A percentile compares a stretch with the other conserved stretches of the same genome.
phyloP scores from a whole-genome alignment of 345 rosid genomes.

The Moringa oleifera region DNA sequence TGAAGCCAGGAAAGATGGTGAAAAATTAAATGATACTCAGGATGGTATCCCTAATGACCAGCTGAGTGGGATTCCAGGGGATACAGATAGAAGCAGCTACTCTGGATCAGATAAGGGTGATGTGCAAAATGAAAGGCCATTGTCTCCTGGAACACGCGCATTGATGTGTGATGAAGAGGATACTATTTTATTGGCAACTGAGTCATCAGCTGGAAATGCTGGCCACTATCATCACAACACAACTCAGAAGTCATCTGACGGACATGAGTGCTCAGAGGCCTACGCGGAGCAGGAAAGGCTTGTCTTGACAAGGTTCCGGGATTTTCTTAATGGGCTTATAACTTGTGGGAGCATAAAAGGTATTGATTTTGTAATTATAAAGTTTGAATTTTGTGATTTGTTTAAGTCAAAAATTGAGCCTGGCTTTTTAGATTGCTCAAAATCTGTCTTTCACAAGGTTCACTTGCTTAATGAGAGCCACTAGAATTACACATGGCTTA shows the following conservation, averaged over 20 bases:
- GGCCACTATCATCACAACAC: constrained; percentile 13
- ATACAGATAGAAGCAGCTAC: constrained; percentile 20
- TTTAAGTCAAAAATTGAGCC: not conserved
- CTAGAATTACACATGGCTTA: too few species aligned
- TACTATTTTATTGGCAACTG: constrained; percentile 18
- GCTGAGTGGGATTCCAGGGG: constrained; percentile 17
- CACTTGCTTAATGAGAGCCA: too few species aligned
- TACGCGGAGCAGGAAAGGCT: constrained; percentile 54
- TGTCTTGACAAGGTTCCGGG: constrained; percentile 42
- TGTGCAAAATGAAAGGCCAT: constrained; percentile 26
- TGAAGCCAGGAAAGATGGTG: constrained; percentile 20
- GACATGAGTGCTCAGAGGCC: constrained; percentile 25
- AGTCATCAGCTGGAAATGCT: constrained; percentile 8
- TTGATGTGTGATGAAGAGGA: constrained; percentile 65
- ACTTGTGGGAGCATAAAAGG: constrained; percentile 49
- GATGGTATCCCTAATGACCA: constrained; percentile 17
- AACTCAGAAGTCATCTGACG: constrained; percentile 15
- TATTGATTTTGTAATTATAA: constrained; percentile 10
- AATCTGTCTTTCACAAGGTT: not conserved
- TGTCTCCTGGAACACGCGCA: constrained; percentile 53
- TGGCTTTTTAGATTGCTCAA: not conserved
- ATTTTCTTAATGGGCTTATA: constrained; percentile 44
- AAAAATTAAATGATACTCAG: constrained; percentile 21
- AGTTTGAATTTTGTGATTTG: constrained; percentile 6
- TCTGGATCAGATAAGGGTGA: constrained; percentile 18